These are phyloP conservation scores for Trichothecium sympodiale DNA, from an alignment of 2,329 filamentous ascomycete genomes.

Conservation along the genomic window DNA sequence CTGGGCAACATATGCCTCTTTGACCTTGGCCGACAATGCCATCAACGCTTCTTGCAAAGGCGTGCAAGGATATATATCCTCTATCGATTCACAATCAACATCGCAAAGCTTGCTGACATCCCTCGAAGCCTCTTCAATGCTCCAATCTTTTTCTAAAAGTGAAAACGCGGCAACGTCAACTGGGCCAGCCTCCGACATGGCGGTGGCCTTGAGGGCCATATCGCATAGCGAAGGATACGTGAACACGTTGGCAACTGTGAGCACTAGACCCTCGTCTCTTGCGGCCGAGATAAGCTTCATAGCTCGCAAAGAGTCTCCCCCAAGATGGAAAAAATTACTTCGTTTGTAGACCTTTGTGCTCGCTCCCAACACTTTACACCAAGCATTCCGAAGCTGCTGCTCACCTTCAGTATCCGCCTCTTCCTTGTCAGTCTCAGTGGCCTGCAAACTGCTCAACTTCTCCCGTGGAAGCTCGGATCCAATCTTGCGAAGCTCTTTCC, in stretches of 20 bases:
- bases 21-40: conserved; percentile 37
- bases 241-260: conserved; percentile 36
- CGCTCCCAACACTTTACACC: conserved; percentile 24
- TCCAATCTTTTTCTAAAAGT: conserved; percentile 24
- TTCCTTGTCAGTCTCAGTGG: conserved; percentile 13
- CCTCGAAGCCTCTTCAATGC: conserved; percentile 17
- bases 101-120: conserved; percentile 30
- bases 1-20: conserved; percentile 41
- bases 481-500: conserved; percentile 35
- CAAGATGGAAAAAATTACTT: conserved; percentile 35
- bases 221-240: conserved; percentile 29
- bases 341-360: conserved; percentile 21
- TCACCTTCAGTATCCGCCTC: conserved; percentile 27
- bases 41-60: conserved; percentile 44
- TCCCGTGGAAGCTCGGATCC: conserved; percentile 28
- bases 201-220: conserved; percentile 25
- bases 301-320: conserved; percentile 39
- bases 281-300: conserved; percentile 38
- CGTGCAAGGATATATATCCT: conserved; percentile 44
- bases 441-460: conserved; percentile 21
- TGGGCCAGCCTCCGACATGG: conserved; percentile 11
- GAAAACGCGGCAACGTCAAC: conserved; percentile 25
- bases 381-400: conserved; percentile 23
- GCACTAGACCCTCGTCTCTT: conserved; percentile 21
- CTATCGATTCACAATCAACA: conserved; percentile 21